Percentiles rank a stretch among this genome's conserved stretches.
phyloP scores from a whole-genome alignment of 176 grass and related monocot species.

The Thalia dealbata region DNA sequence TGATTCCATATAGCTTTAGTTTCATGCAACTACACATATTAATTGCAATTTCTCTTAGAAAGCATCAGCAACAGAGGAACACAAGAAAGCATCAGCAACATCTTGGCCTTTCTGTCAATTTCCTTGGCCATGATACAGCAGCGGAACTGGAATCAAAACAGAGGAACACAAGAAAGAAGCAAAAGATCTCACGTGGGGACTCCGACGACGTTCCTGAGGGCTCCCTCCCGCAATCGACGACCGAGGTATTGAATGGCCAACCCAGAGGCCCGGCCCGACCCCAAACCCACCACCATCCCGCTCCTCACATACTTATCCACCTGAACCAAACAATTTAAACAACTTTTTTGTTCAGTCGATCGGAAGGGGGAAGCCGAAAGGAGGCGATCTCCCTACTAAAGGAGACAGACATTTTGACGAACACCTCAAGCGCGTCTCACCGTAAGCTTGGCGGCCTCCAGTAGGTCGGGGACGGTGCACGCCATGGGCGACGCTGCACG shows the following conservation, averaged over 20 bases:
- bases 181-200: constrained; percentile 56
- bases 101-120: too few relatives aligned
- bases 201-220: constrained; percentile 41
- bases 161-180: too few relatives aligned
- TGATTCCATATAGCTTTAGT: too few relatives aligned
- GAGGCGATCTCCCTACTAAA: neutral
- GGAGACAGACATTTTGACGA: neutral
- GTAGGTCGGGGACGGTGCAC: constrained; percentile 27
- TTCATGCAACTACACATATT: too few relatives aligned
- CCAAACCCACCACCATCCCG: constrained; percentile 75
- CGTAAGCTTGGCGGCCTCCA: constrained; percentile 56
- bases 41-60: too few relatives aligned
- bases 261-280: constrained; percentile 60
- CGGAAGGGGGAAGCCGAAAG: neutral
- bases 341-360: neutral
- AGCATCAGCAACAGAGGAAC: too few relatives aligned
- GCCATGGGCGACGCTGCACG: constrained; percentile 6
- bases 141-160: too few relatives aligned
- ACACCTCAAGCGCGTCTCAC: constrained; percentile 2
- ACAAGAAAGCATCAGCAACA: too few relatives aligned
- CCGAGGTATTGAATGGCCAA: constrained; percentile 65
- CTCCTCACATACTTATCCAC: constrained; percentile 72
- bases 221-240: constrained; percentile 45
- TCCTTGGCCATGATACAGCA: too few relatives aligned
- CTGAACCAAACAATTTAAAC: constrained; percentile 23